These are phyloP conservation scores for Forsythia viridissima DNA, from an alignment of 257 asterid genomes.

Conservation along the genomic window DNA sequence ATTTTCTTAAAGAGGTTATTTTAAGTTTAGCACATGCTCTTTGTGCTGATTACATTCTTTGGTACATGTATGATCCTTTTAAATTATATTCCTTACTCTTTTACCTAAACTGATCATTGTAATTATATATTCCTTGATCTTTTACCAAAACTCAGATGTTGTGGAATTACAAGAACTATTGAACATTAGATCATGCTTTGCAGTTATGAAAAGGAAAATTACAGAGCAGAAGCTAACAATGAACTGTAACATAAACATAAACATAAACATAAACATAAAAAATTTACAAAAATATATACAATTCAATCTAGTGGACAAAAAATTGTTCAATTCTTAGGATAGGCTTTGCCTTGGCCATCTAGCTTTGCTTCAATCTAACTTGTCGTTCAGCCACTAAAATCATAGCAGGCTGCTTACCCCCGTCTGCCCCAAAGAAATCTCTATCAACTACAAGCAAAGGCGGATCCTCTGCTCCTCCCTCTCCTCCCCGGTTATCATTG, in stretches of 20 bases:
- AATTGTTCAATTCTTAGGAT: neutral
- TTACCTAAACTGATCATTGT: no score
- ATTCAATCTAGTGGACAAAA: neutral
- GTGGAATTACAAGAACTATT: neutral
- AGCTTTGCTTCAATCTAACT: neutral
- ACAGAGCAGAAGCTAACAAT: constrained; percentile 22
- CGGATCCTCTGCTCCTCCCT: constrained; percentile 63
- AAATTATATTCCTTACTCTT: no score
- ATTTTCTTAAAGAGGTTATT: neutral
- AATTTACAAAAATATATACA: constrained; percentile 18
- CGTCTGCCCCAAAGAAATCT: neutral
- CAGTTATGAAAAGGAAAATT: neutral
- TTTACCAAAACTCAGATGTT: neutral
- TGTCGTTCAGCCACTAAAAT: no score
- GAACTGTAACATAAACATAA: neutral
- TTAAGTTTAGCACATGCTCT: no score
- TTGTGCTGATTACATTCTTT: neutral
- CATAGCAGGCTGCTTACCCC: neutral
- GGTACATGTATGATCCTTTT: no score
- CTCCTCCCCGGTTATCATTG: constrained; percentile 42
- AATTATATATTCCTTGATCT: neutral
- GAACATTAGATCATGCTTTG: neutral
- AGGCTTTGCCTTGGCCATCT: neutral
- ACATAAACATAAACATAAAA: neutral
- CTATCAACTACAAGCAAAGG: constrained; percentile 47